Percentiles rank a stretch among this genome's conserved stretches.
phyloP scores from a whole-genome alignment of 805 yeast species.

The Candida michaelii region DNA sequence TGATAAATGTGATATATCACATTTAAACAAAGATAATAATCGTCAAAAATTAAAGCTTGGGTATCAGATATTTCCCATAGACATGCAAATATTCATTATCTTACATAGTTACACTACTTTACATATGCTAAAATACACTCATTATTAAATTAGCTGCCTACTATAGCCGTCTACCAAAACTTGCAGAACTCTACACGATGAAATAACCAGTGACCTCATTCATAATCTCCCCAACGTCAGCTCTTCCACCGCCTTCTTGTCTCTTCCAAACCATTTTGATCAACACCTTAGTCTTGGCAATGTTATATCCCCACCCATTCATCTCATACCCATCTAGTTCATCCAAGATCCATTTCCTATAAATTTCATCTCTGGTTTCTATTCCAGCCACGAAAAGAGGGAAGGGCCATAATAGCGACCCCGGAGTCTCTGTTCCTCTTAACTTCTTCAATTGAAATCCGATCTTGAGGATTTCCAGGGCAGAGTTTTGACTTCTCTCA shows the following conservation, averaged over 20 bases:
- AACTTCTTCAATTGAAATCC: conserved; percentile 3
- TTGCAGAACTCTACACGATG: conserved; percentile 4
- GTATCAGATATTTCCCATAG: too few species aligned
- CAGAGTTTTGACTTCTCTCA: conserved; percentile 1
- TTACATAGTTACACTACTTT: too few species aligned
- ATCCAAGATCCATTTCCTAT: conserved; percentile 9
- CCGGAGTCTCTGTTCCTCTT: conserved; percentile 4
- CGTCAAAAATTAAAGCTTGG: too few species aligned
- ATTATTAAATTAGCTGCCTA: too few species aligned
- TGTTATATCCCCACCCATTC: conserved; percentile 8
- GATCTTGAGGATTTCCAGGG: conserved; percentile 3
- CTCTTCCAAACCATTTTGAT: conserved; percentile 3
- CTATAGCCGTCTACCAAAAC: too few species aligned
- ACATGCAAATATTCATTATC: too few species aligned
- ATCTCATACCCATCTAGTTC: conserved; percentile 2
- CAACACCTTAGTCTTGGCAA: conserved; percentile 4
- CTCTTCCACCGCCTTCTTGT: conserved; percentile 4
- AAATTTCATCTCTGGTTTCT: conserved; percentile 7
- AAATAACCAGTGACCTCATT: conserved; percentile 7
- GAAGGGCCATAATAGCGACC: conserved; percentile 9
- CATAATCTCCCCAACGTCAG: conserved; percentile 7
- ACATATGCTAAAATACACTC: too few species aligned
- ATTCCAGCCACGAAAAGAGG: conserved; percentile 10
- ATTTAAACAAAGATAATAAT: too few species aligned
- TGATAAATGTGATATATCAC: too few species aligned